Percentiles rank a stretch among this genome's conserved stretches.
These are phyloP conservation scores for Penicillium coffeae DNA, from an alignment of 495 filamentous ascomycete species.

Conservation along the genomic window DNA sequence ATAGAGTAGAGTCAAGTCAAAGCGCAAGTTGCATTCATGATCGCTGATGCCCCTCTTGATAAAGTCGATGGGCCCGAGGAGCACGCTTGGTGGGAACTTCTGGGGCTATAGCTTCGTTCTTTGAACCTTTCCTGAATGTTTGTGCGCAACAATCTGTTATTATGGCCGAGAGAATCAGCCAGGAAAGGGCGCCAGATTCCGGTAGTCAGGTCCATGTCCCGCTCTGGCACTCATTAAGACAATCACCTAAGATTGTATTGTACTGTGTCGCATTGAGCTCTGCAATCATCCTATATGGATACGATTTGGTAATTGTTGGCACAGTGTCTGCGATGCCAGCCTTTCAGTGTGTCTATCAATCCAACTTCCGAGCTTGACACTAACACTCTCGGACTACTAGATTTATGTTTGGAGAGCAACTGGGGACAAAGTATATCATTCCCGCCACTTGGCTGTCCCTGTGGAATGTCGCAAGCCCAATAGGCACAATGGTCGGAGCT, in stretches of 20 bases:
- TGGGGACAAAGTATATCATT: constrained; percentile 37
- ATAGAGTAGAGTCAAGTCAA: neutral
- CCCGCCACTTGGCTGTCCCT: constrained; percentile 45
- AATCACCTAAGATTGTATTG: constrained; percentile 19
- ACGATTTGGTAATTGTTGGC: constrained; percentile 47
- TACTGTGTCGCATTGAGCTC: constrained; percentile 31
- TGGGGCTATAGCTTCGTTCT: too few relatives aligned
- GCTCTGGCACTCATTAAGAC: constrained; percentile 18
- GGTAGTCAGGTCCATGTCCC: constrained; percentile 10
- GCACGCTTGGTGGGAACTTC: too few relatives aligned
- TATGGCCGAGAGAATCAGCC: too few relatives aligned
- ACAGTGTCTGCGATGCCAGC: constrained; percentile 43
- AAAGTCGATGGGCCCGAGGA: too few relatives aligned
- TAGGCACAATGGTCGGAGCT: constrained; percentile 42
- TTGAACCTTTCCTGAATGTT: too few relatives aligned
- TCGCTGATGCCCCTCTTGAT: too few relatives aligned
- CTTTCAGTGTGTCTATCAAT: constrained; percentile 28
- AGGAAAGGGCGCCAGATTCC: too few relatives aligned
- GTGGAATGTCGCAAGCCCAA: constrained; percentile 38
- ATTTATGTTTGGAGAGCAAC: constrained; percentile 29
- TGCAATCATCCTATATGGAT: constrained; percentile 44
- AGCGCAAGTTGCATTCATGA: constrained; percentile 7
- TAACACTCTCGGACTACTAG: constrained; percentile 16
- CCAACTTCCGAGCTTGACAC: neutral
- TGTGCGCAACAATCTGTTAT: too few relatives aligned